phyloP scores from a whole-genome alignment of 495 filamentous ascomycete genomes.

The Penicillium desertorum region DNA sequence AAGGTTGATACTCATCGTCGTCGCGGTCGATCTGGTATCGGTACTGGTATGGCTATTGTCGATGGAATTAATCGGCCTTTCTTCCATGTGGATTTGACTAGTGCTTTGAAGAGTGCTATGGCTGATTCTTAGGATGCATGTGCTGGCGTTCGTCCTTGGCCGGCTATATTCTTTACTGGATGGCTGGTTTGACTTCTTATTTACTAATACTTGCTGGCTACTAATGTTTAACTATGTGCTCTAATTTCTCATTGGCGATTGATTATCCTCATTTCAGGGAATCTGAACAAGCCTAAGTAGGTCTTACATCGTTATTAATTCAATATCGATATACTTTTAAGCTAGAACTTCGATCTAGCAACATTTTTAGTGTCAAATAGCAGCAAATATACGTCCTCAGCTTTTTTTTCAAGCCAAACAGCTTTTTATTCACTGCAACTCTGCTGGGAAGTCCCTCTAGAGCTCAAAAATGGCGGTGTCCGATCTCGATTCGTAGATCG shows the following conservation, averaged over 20 bases:
- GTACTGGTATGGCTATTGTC: conserved; percentile 1
- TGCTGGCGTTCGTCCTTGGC: background rate
- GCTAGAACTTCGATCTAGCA: background rate
- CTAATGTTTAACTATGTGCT: background rate
- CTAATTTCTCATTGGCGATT: background rate
- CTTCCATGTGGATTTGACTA: conserved; percentile 90
- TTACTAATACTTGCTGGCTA: background rate
- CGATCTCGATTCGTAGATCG: conserved; percentile 4
- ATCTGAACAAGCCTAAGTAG: background rate
- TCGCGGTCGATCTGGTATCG: conserved; percentile 57
- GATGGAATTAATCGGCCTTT: conserved; percentile 78
- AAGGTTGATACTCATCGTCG: conserved; percentile 13
- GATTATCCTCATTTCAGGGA: background rate
- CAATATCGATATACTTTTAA: background rate
- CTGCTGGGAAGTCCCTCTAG: background rate
- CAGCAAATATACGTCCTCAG: background rate
- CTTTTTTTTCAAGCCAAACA: too few relatives aligned
- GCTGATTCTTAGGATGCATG: conserved; percentile 48
- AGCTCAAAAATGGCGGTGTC: conserved; percentile 6
- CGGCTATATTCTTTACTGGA: too few relatives aligned
- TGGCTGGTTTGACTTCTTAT: background rate
- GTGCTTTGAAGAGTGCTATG: conserved; percentile 82
- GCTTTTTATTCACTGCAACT: background rate
- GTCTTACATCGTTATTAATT: background rate
- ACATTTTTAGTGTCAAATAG: background rate